Conservation (phyloP, 2,329 filamentous ascomycete genomes). For the Sordariomycetes sp. region DNA sequence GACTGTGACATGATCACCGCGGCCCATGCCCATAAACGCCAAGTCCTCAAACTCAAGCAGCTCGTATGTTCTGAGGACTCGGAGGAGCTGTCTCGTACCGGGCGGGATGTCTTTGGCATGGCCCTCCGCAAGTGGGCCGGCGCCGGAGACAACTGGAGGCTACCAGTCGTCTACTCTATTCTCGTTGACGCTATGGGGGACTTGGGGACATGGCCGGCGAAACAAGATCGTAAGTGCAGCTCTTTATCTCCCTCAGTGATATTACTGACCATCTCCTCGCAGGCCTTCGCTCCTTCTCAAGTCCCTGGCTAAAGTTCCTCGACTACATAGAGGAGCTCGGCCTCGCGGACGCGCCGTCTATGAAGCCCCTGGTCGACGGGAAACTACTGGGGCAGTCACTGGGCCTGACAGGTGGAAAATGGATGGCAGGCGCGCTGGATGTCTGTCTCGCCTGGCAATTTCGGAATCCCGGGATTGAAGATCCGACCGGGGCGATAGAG, state of each 20-base stretch:
- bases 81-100: constrained; percentile 29
- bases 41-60: constrained; percentile 54
- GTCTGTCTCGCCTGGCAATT: constrained; percentile 83
- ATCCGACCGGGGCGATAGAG: constrained; percentile 47
- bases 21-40: constrained; percentile 48
- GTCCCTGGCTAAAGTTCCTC: constrained; percentile 43
- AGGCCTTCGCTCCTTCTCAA: constrained; percentile 34
- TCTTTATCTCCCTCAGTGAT: too few relatives aligned
- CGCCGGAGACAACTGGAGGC: constrained; percentile 52
- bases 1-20: constrained; percentile 56
- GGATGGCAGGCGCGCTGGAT: constrained; percentile 73
- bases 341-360: constrained; percentile 43
- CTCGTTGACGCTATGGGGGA: constrained; percentile 48
- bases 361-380: constrained; percentile 64
- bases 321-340: constrained; percentile 43
- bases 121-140: constrained; percentile 61
- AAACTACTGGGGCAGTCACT: constrained; percentile 60
- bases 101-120: constrained; percentile 62
- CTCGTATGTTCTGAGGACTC: constrained; percentile 33
- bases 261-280: constrained; percentile 10
- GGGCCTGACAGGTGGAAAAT: constrained; percentile 62
- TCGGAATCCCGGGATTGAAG: constrained; percentile 57
- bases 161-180: constrained; percentile 59
- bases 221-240: constrained; percentile 11
- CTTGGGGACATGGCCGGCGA: constrained; percentile 26